These are phyloP conservation scores for Penicillium bovifimosum DNA, from an alignment of 495 filamentous ascomycete genomes.

Conservation along the genomic window DNA sequence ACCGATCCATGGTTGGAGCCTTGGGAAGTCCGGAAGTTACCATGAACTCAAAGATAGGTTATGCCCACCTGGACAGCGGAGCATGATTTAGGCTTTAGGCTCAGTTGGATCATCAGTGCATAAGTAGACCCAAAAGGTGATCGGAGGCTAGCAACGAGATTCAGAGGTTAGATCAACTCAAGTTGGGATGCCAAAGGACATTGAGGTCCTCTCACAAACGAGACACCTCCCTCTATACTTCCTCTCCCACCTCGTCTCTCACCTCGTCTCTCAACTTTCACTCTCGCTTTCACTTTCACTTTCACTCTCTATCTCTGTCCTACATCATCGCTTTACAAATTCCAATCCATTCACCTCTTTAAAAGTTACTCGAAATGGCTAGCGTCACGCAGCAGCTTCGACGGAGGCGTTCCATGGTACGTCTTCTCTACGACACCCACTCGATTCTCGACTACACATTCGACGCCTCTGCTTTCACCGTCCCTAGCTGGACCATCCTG, in stretches of 20 bases:
- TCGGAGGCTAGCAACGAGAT: neutral
- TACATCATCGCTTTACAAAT: neutral
- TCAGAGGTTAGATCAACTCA: neutral
- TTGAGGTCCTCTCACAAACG: neutral
- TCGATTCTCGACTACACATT: constrained; percentile 12
- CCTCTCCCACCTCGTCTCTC: neutral
- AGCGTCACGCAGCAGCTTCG: neutral
- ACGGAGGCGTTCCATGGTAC: neutral
- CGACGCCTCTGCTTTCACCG: neutral
- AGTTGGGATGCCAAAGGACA: neutral
- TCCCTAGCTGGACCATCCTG: constrained; percentile 5
- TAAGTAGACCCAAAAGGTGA: neutral
- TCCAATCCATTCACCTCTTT: neutral
- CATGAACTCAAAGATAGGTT: neutral
- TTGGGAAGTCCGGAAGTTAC: neutral
- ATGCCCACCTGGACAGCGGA: neutral
- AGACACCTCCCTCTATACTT: neutral
- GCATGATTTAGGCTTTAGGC: neutral
- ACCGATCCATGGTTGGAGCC: neutral
- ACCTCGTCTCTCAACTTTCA: too few relatives aligned
- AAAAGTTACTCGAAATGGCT: neutral
- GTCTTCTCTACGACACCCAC: neutral
- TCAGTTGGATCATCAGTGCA: neutral
- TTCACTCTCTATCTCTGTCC: neutral
- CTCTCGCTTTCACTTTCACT: too few relatives aligned